Conservation (phyloP, 371 early-diverging fungal species). For the Mucor sp. region DNA sequence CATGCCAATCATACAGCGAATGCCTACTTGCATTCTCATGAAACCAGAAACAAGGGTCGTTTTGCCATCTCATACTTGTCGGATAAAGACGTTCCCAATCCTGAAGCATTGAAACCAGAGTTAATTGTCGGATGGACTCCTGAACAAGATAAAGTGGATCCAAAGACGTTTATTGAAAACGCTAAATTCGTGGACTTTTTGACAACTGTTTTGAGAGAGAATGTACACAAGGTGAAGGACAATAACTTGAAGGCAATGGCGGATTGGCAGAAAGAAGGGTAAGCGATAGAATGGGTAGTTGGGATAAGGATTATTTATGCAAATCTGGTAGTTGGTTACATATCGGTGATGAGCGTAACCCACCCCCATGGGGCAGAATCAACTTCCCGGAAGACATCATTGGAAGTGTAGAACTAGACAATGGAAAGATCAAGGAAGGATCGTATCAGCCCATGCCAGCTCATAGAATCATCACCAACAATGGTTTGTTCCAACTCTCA, state of each 20-base stretch:
- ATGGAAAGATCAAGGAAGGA: slow-evolving; percentile 52
- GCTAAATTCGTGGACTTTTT: slow-evolving; percentile 41
- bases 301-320: background rate
- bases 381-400: slow-evolving; percentile 82
- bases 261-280: slow-evolving; percentile 60
- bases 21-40: slow-evolving; percentile 15
- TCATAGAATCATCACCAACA: slow-evolving; percentile 70
- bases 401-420: slow-evolving; percentile 66
- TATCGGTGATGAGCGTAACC: slow-evolving; percentile 64
- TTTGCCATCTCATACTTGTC: slow-evolving; percentile 24
- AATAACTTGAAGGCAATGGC: slow-evolving; percentile 48
- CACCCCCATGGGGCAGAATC: slow-evolving; percentile 73
- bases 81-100: background rate
- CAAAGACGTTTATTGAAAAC: slow-evolving; percentile 48
- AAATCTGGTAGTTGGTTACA: slow-evolving; percentile 47
- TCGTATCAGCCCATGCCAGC: slow-evolving; percentile 81
- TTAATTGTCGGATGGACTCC: slow-evolving; percentile 48
- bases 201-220: slow-evolving; percentile 37
- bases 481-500: slow-evolving; percentile 74
- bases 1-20: background rate
- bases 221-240: slow-evolving; percentile 45
- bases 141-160: slow-evolving; percentile 23
- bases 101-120: slow-evolving; percentile 18
- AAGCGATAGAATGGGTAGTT: slow-evolving; percentile 2
- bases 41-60: background rate